Conservation (phyloP, 2,329 filamentous ascomycete species). For the Escovopsis sp. region DNA sequence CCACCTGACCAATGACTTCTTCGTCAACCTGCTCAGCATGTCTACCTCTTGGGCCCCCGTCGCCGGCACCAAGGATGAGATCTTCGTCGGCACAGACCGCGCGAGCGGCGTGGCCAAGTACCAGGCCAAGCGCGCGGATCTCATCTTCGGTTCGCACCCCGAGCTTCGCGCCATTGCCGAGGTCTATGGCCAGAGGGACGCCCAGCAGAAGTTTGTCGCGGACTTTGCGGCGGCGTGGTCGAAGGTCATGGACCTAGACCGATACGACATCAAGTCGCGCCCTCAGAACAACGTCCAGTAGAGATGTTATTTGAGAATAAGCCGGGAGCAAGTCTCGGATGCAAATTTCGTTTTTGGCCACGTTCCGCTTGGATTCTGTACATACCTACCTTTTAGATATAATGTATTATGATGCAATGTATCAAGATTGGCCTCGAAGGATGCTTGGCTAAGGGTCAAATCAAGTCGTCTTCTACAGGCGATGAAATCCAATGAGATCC, state of each 20-base stretch:
- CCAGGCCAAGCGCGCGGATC: conserved; percentile 52
- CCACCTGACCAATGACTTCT: conserved; percentile 64
- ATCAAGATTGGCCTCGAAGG: no score
- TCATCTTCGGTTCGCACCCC: conserved; percentile 56
- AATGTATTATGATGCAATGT: no score
- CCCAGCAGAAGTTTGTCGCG: conserved; percentile 47
- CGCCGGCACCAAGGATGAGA: conserved; percentile 30
- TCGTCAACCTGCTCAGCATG: conserved; percentile 60
- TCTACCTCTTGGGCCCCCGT: conserved; percentile 41
- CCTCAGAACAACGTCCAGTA: conserved; percentile 2
- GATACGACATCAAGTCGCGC: conserved; percentile 36
- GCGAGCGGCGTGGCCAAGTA: conserved; percentile 51
- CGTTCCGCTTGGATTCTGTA: no score
- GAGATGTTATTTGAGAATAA: background rate
- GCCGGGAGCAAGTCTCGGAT: no score
- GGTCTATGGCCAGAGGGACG: conserved; percentile 48
- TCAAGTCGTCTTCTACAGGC: no score
- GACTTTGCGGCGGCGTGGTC: conserved; percentile 58
- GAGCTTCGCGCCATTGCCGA: conserved; percentile 57
- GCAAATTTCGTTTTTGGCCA: no score
- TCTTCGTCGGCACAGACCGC: conserved; percentile 47
- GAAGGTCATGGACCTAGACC: conserved; percentile 63
- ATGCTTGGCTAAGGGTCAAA: no score
- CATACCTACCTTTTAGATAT: no score
- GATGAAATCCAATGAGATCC: no score